Percentiles rank a stretch among this genome's conserved stretches.
These are phyloP conservation scores for Candida coleopterorum DNA, from an alignment of 805 yeast species.

Conservation along the genomic window DNA sequence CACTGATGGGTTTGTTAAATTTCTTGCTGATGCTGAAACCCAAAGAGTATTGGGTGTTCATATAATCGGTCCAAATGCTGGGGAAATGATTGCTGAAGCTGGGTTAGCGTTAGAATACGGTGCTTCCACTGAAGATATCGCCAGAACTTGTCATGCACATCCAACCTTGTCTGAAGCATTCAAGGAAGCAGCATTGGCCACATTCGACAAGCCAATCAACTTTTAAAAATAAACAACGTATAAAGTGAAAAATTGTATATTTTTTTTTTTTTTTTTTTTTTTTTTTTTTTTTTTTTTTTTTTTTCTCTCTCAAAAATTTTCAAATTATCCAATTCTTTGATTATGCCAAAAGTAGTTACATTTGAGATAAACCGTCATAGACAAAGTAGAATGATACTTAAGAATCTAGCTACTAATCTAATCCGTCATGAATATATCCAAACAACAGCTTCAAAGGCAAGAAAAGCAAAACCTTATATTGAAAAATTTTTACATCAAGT, in stretches of 20 bases:
- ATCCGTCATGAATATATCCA: constrained; percentile 42
- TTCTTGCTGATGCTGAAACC: constrained; percentile 93
- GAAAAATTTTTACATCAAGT: constrained; percentile 34
- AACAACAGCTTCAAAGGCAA: constrained; percentile 41
- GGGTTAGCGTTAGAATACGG: constrained; percentile 98
- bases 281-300: no score
- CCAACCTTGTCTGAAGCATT: constrained; percentile 97
- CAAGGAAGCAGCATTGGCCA: constrained; percentile 95
- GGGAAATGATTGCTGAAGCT: constrained; percentile 99
- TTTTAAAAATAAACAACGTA: no score
- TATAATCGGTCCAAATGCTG: constrained; percentile 97
- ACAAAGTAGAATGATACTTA: constrained; percentile 36
- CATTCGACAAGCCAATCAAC: constrained; percentile 89
- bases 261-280: no score
- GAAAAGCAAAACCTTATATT: constrained; percentile 37
- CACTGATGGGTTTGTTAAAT: constrained; percentile 96
- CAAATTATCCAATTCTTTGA: neutral
- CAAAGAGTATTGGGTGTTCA: constrained; percentile 95
- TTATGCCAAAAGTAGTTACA: constrained; percentile 5
- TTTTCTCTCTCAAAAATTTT: neutral
- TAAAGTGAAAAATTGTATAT: no score
- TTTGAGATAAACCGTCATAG: constrained; percentile 3
- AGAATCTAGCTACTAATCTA: constrained; percentile 39
- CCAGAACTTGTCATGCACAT: constrained; percentile 98
- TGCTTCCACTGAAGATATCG: constrained; percentile 95